A percentile compares a stretch with the other conserved stretches of the same genome.
These are phyloP conservation scores for Saturnispora bothae DNA, from an alignment of 805 yeast genomes.

Conservation along the genomic window DNA sequence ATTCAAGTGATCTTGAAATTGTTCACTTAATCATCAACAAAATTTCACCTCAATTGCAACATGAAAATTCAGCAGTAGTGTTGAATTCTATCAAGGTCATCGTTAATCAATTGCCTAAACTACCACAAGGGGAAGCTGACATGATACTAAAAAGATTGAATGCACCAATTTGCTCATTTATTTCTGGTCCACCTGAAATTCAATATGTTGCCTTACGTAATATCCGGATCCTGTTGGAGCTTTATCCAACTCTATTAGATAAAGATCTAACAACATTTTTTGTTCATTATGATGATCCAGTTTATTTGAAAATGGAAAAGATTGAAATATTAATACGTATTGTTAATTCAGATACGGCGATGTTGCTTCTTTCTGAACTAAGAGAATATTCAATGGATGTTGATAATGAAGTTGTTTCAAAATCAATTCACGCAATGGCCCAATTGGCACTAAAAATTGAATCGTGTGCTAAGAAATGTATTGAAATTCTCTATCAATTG, in stretches of 20 bases:
- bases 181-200: conserved; percentile 85
- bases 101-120: conserved; percentile 49
- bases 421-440: conserved; percentile 57
- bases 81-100: conserved; percentile 75
- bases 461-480: conserved; percentile 42
- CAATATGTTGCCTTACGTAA: conserved; percentile 90
- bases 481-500: conserved; percentile 49
- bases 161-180: conserved; percentile 79
- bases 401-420: conserved; percentile 65
- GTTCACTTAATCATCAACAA: conserved; percentile 81
- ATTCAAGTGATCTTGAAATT: conserved; percentile 46
- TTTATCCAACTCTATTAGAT: conserved; percentile 69
- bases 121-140: conserved; percentile 30
- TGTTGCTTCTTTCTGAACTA: conserved; percentile 54
- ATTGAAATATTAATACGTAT: conserved; percentile 64
- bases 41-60: conserved; percentile 90
- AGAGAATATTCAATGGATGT: conserved; percentile 79
- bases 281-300: conserved; percentile 77
- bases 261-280: conserved; percentile 83
- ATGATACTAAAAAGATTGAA: conserved; percentile 56
- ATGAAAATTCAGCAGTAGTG: conserved; percentile 93
- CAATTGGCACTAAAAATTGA: conserved; percentile 60
- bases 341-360: conserved; percentile 48
- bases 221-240: conserved; percentile 79
- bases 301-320: conserved; percentile 67